Percentiles rank a stretch among this genome's conserved stretches.
Evolutionary conservation across 805 yeast genomes (phyloP).

Genomic region (Blastobotrys muscicola): DNA sequence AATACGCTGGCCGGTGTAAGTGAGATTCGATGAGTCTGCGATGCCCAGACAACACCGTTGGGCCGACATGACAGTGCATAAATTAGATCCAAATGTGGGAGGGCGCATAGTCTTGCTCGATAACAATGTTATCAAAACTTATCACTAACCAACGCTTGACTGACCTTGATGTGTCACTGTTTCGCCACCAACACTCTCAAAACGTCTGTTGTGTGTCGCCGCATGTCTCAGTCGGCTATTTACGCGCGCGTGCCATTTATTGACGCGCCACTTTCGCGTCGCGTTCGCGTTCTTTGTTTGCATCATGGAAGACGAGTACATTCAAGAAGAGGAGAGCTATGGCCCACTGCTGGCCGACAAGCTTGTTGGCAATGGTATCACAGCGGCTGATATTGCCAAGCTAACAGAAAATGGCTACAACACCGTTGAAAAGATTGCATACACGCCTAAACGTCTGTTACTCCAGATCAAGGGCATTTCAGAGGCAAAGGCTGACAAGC

Average conservation of each 20-base stretch:
- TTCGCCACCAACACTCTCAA: no score
- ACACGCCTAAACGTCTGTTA: constrained; percentile 62
- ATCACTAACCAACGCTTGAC: no score
- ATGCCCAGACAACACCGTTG: no score
- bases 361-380: constrained; percentile 50
- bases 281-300: not conserved
- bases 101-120: no score
- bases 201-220: no score
- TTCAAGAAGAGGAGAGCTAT: not conserved
- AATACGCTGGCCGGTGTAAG: no score
- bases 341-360: constrained; percentile 3
- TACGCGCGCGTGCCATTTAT: not conserved
- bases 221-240: not conserved
- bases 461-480: constrained; percentile 82
- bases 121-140: no score
- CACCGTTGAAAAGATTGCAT: constrained; percentile 53
- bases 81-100: no score
- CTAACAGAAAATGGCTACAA: constrained; percentile 74
- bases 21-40: no score
- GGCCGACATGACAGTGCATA: no score
- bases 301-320: constrained; percentile 3
- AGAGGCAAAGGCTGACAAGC: constrained; percentile 86
- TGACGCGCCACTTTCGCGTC: not conserved
- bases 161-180: no score
- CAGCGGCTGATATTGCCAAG: constrained; percentile 67